Base-by-base conservation (phyloP, 768 basidiomycete genomes). In the Hemileccinum impolitum region DNA sequence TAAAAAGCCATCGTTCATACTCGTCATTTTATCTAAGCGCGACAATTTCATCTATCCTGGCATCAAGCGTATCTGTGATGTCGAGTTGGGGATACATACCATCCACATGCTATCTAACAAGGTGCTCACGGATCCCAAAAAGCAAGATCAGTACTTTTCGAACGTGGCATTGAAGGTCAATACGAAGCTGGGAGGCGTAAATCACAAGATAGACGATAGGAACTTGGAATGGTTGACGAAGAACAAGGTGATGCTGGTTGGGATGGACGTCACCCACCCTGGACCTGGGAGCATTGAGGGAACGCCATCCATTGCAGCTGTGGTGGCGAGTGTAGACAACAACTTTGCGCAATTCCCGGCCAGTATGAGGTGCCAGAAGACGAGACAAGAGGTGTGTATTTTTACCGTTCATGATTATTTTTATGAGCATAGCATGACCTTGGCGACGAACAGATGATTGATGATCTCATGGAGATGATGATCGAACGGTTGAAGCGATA, bases 241-340 rank as follows among this genome's bases (percentile, higher is more conserved):
- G 64, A 73, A 75, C 55, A 76, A 75, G 45, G 91, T 90, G 10
- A 92, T 93, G 85, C 69, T 93, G 60, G 82, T 93, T 3, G 90
- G 90, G 0, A 87, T 90, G 54, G 89, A 92, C 59, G 87, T 90
- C 0, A 91, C 87, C 0, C 89, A 92, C 54, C 87, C 89, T 4
- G 78, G 85, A 2, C 84, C 85, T 1, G 75, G 69, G 6, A 86
- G 85, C 54, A 63, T 72, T 43, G 74, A 75, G 3, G 90, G 90
- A 3, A 84, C 88, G 1, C 90, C 90, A 3, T 90, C 87, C 0
- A 85, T 93, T 38, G 87, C 87, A 0, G 90, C 88, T 0, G 84
- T 92, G 10, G 90, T 92, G 3, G 90, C 85, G 0, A 91, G 81
- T 50, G 71, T 81, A 1, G 88, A 92, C 58, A 69, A 72, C 21